A percentile compares a stretch with the other conserved stretches of the same genome.
Conservation (phyloP, 371 early-diverging fungal genomes). For the Apophysomyces variabilis region DNA sequence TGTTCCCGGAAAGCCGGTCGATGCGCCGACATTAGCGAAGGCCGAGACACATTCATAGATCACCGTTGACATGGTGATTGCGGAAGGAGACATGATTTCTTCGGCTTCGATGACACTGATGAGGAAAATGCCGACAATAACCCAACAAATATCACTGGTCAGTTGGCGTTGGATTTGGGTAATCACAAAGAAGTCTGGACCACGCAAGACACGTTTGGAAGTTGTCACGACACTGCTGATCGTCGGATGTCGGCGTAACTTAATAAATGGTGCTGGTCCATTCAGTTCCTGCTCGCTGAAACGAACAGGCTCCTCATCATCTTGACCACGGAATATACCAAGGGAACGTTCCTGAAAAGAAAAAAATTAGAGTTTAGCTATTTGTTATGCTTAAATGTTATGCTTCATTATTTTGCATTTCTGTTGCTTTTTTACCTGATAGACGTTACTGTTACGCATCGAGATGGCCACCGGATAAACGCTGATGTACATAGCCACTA, state of each 20-base stretch:
- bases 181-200: slow-evolving; percentile 49
- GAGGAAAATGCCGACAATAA: slow-evolving; percentile 41
- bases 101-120: slow-evolving; percentile 38
- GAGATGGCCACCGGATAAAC: slow-evolving; percentile 44
- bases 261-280: slow-evolving; percentile 34
- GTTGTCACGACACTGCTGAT: slow-evolving; percentile 39
- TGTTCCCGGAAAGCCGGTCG: slow-evolving; percentile 41
- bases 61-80: slow-evolving; percentile 39
- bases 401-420: too few relatives aligned
- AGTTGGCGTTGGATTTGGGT: slow-evolving; percentile 51
- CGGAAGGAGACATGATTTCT: slow-evolving; percentile 42
- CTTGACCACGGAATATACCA: slow-evolving; percentile 46
- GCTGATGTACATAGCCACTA: slow-evolving; percentile 46
- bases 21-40: slow-evolving; percentile 48
- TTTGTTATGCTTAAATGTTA: too few relatives aligned
- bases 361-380: not conserved
- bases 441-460: slow-evolving; percentile 47
- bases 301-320: slow-evolving; percentile 24
- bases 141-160: slow-evolving; percentile 51
- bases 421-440: slow-evolving; percentile 25
- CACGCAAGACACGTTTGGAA: slow-evolving; percentile 29
- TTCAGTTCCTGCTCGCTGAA: slow-evolving; percentile 25
- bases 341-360: slow-evolving; percentile 47
- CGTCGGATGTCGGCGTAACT: slow-evolving; percentile 18
- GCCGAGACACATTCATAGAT: slow-evolving; percentile 52